Percentiles rank a stretch among this genome's conserved stretches.
phyloP scores from a whole-genome alignment of 2,329 filamentous ascomycete genomes.

The Penicillium sp. region DNA sequence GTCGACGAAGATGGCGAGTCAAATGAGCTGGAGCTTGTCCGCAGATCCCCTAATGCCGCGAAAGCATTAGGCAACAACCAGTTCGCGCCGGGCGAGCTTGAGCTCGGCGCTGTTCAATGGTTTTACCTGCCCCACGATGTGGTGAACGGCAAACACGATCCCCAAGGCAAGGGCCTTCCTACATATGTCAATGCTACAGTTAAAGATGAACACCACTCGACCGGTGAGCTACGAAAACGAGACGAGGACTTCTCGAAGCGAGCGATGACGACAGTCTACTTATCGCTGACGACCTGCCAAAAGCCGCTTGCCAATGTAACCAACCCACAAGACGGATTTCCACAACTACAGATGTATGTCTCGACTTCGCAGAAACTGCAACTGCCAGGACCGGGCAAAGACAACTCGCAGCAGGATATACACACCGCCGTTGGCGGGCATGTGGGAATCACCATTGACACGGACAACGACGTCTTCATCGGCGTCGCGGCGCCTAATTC shows the following conservation, averaged over 20 bases:
- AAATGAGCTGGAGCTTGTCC: constrained; percentile 50
- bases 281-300: constrained; percentile 82
- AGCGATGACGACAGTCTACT: constrained; percentile 61
- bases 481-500: constrained; percentile 69
- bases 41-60: constrained; percentile 53
- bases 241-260: constrained; percentile 24
- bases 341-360: constrained; percentile 75
- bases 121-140: constrained; percentile 63
- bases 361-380: constrained; percentile 65
- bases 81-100: constrained; percentile 58
- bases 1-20: constrained; percentile 32
- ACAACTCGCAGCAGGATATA: constrained; percentile 41
- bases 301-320: constrained; percentile 63
- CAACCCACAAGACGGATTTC: constrained; percentile 48
- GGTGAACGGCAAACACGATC: constrained; percentile 48
- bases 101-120: constrained; percentile 59
- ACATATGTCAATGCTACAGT: constrained; percentile 25
- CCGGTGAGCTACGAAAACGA: constrained; percentile 18
- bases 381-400: constrained; percentile 61
- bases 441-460: constrained; percentile 61
- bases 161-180: constrained; percentile 34
- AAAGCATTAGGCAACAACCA: constrained; percentile 63
- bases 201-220: constrained; percentile 11
- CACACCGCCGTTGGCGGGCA: constrained; percentile 66
- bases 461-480: constrained; percentile 69